phyloP scores from a whole-genome alignment of 2,329 filamentous ascomycete species.

The Fusarium nanum region DNA sequence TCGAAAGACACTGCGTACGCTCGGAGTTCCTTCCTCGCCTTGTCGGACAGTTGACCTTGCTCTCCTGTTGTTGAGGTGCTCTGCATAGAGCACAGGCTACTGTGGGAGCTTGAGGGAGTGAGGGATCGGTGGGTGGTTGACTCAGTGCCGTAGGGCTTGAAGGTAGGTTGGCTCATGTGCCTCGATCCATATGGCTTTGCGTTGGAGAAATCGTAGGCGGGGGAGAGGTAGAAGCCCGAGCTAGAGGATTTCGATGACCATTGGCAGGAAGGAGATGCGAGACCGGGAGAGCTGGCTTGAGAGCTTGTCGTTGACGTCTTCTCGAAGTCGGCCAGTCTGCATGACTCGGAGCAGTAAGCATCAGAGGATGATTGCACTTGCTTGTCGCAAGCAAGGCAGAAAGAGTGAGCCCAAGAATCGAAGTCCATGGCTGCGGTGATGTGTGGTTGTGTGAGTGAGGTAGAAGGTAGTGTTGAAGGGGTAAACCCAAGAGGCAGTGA shows the following conservation, averaged over 20 bases:
- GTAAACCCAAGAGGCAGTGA: conserved; percentile 25
- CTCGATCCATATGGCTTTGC: conserved; percentile 68
- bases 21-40: conserved; percentile 81
- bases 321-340: conserved; percentile 88
- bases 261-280: conserved; percentile 63
- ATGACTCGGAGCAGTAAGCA: conserved; percentile 92
- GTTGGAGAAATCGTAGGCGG: conserved; percentile 79
- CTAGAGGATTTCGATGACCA: conserved; percentile 55
- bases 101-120: conserved; percentile 82
- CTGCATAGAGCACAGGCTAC: conserved; percentile 83
- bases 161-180: conserved; percentile 50
- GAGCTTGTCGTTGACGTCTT: conserved; percentile 70
- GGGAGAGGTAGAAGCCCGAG: conserved; percentile 74
- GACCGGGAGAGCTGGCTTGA: conserved; percentile 67
- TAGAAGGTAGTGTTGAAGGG: conserved; percentile 12
- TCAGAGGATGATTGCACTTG: conserved; percentile 77
- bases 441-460: conserved; percentile 23
- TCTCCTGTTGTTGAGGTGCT: conserved; percentile 69
- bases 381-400: conserved; percentile 93
- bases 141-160: conserved; percentile 42
- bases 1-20: conserved; percentile 92
- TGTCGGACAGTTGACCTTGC: conserved; percentile 73
- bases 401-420: conserved; percentile 85
- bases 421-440: conserved; percentile 61
- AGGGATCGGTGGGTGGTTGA: conserved; percentile 56